Evolutionary conservation across 257 asterid genomes (phyloP).

Genomic region (Cordia subcordata): DNA sequence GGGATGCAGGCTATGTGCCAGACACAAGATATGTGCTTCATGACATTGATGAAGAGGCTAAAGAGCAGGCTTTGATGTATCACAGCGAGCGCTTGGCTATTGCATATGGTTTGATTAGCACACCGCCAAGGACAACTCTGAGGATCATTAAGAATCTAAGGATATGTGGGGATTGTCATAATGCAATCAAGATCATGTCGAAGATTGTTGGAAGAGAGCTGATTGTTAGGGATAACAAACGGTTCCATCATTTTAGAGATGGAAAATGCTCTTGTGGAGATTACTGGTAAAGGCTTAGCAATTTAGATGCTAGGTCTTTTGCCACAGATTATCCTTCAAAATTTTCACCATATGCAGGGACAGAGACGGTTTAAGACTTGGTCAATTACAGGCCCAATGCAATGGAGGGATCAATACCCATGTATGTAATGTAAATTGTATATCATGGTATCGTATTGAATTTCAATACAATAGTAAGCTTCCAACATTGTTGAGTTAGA

Average conservation of each 20-base stretch:
- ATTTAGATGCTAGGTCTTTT: neutral
- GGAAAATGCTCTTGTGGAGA: conserved; percentile 32
- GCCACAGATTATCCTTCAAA: neutral
- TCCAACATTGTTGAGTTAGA: too few species aligned
- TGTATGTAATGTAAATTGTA: neutral
- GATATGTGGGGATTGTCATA: conserved; percentile 29
- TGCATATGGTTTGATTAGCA: conserved; percentile 30
- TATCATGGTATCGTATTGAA: neutral
- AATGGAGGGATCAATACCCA: too few species aligned
- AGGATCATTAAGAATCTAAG: conserved; percentile 32
- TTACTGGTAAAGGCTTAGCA: conserved; percentile 15
- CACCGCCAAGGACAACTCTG: conserved; percentile 26
- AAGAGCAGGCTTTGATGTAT: conserved; percentile 32
- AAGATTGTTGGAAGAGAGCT: conserved; percentile 32
- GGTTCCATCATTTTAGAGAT: conserved; percentile 31
- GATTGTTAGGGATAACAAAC: conserved; percentile 26
- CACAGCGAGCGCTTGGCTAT: conserved; percentile 31
- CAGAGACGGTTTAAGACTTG: too few species aligned
- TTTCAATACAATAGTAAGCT: neutral
- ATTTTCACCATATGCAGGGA: neutral
- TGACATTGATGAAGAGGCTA: conserved; percentile 30
- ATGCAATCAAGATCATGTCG: conserved; percentile 29
- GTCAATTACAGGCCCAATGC: too few species aligned
- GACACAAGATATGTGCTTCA: conserved; percentile 31
- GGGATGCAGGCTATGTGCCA: conserved; percentile 27